These are phyloP conservation scores for Lachnellula hyalina DNA, from an alignment of 2,329 filamentous ascomycete genomes.

Conservation along the genomic window DNA sequence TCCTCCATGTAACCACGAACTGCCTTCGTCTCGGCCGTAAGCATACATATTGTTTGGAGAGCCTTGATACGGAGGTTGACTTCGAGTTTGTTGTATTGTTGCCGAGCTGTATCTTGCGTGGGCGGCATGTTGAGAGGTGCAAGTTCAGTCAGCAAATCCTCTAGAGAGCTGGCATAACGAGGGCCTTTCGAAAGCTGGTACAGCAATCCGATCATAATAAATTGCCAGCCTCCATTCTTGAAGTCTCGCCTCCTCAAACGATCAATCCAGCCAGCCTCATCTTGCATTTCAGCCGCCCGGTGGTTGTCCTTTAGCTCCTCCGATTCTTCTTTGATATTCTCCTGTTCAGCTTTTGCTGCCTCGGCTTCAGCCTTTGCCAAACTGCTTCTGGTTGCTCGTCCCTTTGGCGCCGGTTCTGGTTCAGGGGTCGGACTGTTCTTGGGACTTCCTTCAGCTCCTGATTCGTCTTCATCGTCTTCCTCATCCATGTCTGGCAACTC, in stretches of 20 bases:
- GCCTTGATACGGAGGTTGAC: slow-evolving; percentile 76
- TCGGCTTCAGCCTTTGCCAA: slow-evolving; percentile 76
- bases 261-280: slow-evolving; percentile 76
- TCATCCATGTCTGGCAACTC: slow-evolving; percentile 69
- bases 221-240: slow-evolving; percentile 81
- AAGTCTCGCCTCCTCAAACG: slow-evolving; percentile 80
- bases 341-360: slow-evolving; percentile 55
- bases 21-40: slow-evolving; percentile 80
- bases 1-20: slow-evolving; percentile 86
- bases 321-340: slow-evolving; percentile 34
- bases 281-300: slow-evolving; percentile 70
- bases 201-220: slow-evolving; percentile 81
- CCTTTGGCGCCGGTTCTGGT: slow-evolving; percentile 60
- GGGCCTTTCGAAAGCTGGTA: slow-evolving; percentile 78
- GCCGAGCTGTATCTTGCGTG: slow-evolving; percentile 65
- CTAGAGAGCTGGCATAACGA: slow-evolving; percentile 64
- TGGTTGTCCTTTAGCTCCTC: slow-evolving; percentile 49
- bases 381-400: slow-evolving; percentile 78
- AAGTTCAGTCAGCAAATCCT: slow-evolving; percentile 74
- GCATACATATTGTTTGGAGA: slow-evolving; percentile 78
- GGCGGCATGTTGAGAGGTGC: slow-evolving; percentile 73
- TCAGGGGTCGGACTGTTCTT: slow-evolving; percentile 59
- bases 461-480: slow-evolving; percentile 64
- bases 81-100: slow-evolving; percentile 70
- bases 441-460: slow-evolving; percentile 49